Conservation (phyloP, 441 rosid genomes). For the Populus tomentosa region DNA sequence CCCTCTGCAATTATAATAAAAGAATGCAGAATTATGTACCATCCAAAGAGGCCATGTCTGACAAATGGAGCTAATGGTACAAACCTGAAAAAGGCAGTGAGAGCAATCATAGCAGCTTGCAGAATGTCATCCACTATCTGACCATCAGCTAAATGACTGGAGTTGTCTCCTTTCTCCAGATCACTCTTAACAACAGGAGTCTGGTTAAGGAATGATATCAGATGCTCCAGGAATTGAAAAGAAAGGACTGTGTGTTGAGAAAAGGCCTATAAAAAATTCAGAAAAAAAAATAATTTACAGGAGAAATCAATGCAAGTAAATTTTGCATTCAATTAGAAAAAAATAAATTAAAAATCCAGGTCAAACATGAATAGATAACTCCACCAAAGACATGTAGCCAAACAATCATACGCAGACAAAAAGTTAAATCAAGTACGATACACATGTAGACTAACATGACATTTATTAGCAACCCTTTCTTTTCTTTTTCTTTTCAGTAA, state of each 20-base stretch:
- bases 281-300: not conserved
- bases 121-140: constrained; percentile 62
- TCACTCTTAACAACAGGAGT: constrained; percentile 49
- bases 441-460: too few relatives aligned
- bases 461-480: not conserved
- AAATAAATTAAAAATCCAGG: not conserved
- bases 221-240: constrained; percentile 74
- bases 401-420: not conserved
- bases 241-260: constrained; percentile 86
- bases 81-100: constrained; percentile 96
- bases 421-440: not conserved
- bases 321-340: not conserved
- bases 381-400: not conserved
- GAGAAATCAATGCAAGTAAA: not conserved
- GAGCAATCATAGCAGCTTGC: constrained; percentile 87
- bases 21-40: constrained; percentile 22
- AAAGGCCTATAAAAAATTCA: constrained; percentile 55
- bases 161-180: constrained; percentile 59
- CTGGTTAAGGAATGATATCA: constrained; percentile 67
- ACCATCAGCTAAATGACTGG: constrained; percentile 41
- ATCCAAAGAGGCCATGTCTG: constrained; percentile 13
- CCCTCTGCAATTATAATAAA: constrained; percentile 57
- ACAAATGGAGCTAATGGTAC: constrained; percentile 20
- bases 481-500: too few relatives aligned
- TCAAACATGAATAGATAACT: not conserved